Evolutionary conservation across 2,329 filamentous ascomycete genomes (phyloP), one percentile per base, ranked within the genome.

Genomic region (Talaromyces sp.): DNA sequence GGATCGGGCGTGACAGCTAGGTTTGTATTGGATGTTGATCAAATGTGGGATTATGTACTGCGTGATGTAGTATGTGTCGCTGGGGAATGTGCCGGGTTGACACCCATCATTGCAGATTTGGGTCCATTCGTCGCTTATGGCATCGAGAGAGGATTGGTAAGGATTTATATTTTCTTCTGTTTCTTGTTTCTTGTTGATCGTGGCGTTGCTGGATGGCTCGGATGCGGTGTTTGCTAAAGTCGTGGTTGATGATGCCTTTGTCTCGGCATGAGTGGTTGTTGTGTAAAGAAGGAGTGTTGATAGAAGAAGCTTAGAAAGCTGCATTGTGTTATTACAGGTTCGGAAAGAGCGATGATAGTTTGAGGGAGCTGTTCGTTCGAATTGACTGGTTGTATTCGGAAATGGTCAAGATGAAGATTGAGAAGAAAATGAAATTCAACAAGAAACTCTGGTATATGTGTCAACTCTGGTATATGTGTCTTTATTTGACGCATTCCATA

Each of bases 1-100:
- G 17, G 45, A 41, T 21, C 43, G 40, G 15, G 52, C 52, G 39
- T 6, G 52, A 22, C 57, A 59, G 15, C 21, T 37, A 2, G 57
- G 45, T 22, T 56, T 56, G 17, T 59, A 59, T 45, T 59, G 57
- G 21, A 59, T 56, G 2, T 46, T 43, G 45, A 59, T 52, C 3
- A 59, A 28, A 21, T 59, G 52, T 7, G 52, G 57, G 2, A 59
- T 19, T 2, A 59, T 19, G 31, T 56, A 59, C 25, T 56, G 10
- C 3, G 52, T 56, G 35, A 59, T 28, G 22, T 56, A 51, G 5
- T 36, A 28, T 21, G 43, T 41, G 52, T 59, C 57, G 19, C 52
- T 56, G 19, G 53, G 57, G 28, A 46, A 59, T 11, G 57, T 56
- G 28, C 52, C 57, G 2, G 57, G 57, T 51, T 56, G 45, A 17